Conservation (phyloP, 2,329 filamentous ascomycete genomes). For the Arthrobotrys entomopaga region DNA sequence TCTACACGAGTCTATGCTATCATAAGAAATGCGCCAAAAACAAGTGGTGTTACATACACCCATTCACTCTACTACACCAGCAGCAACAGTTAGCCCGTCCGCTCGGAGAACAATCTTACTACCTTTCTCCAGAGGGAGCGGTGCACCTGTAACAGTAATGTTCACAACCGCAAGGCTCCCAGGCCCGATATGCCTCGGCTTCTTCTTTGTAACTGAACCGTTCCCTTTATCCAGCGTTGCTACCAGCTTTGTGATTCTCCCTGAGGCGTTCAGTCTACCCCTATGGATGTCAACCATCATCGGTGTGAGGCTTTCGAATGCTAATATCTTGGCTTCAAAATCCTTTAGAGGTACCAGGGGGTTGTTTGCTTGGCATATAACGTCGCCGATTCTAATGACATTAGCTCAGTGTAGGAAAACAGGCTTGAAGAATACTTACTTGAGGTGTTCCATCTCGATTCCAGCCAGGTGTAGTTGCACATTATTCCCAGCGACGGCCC, state of each 20-base stretch:
- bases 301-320: constrained; percentile 88
- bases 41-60: background rate
- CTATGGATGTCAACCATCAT: constrained; percentile 90
- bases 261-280: constrained; percentile 81
- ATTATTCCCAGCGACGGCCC: constrained; percentile 93
- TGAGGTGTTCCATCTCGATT: constrained; percentile 83
- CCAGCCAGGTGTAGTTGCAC: constrained; percentile 83
- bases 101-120: constrained; percentile 82
- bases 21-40: no score
- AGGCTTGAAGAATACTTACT: constrained; percentile 56
- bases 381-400: constrained; percentile 75
- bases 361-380: constrained; percentile 76
- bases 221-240: constrained; percentile 81
- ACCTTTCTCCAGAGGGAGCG: constrained; percentile 80
- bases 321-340: constrained; percentile 84
- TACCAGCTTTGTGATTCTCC: constrained; percentile 76
- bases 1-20: constrained; percentile 1
- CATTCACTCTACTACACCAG: constrained; percentile 78
- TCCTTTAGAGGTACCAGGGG: constrained; percentile 77
- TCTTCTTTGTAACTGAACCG: constrained; percentile 81
- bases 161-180: constrained; percentile 79
- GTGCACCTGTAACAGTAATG: constrained; percentile 75
- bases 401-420: constrained; percentile 7
- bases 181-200: constrained; percentile 83
- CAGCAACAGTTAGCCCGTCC: constrained; percentile 84